phyloP scores from a whole-genome alignment of 768 basidiomycete genomes.

The Hysterangium stoloniferum region DNA sequence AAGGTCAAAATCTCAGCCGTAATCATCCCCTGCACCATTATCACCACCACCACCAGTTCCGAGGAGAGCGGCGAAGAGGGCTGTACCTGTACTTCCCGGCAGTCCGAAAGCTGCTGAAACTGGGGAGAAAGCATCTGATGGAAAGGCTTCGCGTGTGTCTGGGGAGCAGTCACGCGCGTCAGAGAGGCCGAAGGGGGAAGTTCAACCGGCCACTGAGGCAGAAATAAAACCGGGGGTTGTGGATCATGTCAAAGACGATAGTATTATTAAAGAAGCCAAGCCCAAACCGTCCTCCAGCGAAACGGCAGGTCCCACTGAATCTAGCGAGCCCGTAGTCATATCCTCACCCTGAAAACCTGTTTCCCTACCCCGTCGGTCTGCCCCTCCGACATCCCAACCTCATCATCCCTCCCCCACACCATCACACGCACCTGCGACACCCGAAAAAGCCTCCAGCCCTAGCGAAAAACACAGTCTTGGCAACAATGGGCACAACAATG shows the following conservation, averaged over 20 bases:
- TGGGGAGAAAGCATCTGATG: neutral
- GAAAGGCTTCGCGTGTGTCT: neutral
- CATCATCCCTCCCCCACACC: neutral
- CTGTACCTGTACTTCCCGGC: slow-evolving; percentile 8
- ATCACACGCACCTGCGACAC: neutral
- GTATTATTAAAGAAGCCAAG: neutral
- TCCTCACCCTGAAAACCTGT: no score
- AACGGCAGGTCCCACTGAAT: neutral
- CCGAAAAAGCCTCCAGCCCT: neutral
- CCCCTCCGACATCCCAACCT: neutral
- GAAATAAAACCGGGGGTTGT: neutral
- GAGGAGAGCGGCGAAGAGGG: slow-evolving; percentile 17
- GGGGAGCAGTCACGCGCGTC: neutral
- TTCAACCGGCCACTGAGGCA: no score
- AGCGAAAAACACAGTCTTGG: neutral
- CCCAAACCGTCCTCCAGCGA: neutral
- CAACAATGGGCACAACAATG: no score
- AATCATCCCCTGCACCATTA: slow-evolving; percentile 11
- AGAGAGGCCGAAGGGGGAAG: no score
- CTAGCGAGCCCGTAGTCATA: neutral
- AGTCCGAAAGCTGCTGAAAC: neutral
- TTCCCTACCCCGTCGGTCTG: neutral
- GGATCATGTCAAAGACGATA: neutral
- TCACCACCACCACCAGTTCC: slow-evolving; percentile 22
- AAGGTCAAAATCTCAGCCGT: neutral